Base-by-base conservation (phyloP, 768 basidiomycete species). In the Boletus eberwhitei region DNA sequence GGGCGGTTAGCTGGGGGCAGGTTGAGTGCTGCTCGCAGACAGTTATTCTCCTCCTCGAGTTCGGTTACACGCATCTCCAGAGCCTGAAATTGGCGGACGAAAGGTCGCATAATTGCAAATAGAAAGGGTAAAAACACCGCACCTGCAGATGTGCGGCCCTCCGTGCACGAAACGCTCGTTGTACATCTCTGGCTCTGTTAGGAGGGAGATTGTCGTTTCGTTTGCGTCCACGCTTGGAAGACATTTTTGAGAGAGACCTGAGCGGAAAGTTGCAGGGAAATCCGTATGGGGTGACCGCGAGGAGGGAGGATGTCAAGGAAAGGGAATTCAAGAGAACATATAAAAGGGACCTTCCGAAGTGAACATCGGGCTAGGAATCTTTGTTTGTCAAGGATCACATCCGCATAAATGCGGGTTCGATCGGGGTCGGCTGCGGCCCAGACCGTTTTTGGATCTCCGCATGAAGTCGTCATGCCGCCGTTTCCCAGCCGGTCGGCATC, bases 101-200 rank as follows among this genome's bases (percentile, higher is more conserved):
- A 66, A 64, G 62, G 72, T 56, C 61, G 62, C 59, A 70, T 59
- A 67, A 72, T 71, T 76, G 67, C 69, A 76, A 79, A 67, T 72
- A 67, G 65, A 62, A 60, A 68, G 55, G 62, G 57, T 62, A 66
- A 64, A 64, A 53, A 55, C 59, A 46, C 73, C 76, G 62, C 58
- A 90, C 89, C 77, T 87, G 82, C 51, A 95, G 79, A 71, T 94
- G 92, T 53, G 90, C 90, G 57, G 91, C 91, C 62, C 92, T 83
- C 60, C 93, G 78, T 34, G 92, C 93, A 58, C 92, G 81, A 75
- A 94, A 95, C 9, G 91, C 92, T 65, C 92, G 75, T 68, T 95
- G 92, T 17, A 93, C 90, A 64, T 94, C 93, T 54, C 93, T 77
- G 29, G 92, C 91, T 58, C 91, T 83, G 62, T 74, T 77, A 58